Evolutionary conservation across 306 rosid genomes (phyloP).

Genomic region (Cucumis melo): DNA sequence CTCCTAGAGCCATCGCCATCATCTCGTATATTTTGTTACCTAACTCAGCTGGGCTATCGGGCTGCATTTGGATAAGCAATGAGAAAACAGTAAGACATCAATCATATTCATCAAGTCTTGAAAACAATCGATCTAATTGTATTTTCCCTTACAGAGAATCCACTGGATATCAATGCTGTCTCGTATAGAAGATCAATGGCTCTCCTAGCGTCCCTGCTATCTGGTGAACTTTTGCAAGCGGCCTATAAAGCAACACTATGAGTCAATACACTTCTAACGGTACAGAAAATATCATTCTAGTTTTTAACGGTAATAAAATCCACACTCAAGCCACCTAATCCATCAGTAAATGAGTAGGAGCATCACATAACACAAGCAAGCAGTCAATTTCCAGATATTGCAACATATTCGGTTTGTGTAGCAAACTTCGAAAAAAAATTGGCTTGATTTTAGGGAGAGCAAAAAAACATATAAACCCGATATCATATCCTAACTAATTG

Average conservation of each 20-base stretch:
- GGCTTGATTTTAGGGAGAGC: background rate
- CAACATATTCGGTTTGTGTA: background rate
- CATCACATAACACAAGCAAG: background rate
- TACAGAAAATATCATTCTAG: background rate
- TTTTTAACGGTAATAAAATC: background rate
- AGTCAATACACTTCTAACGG: background rate
- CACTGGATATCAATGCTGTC: constrained; percentile 92
- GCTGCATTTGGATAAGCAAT: constrained; percentile 32
- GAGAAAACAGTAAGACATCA: background rate
- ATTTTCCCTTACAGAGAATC: constrained; percentile 52
- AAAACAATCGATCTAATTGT: background rate
- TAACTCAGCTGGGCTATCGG: constrained; percentile 95
- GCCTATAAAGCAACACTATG: constrained; percentile 35
- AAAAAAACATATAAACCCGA: background rate
- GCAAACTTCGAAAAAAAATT: background rate
- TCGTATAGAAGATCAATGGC: constrained; percentile 85
- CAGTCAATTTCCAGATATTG: background rate
- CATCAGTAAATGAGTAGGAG: background rate
- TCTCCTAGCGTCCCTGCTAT: constrained; percentile 69
- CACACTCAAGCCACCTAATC: background rate
- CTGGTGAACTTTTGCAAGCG: constrained; percentile 87
- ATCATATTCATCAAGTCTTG: background rate
- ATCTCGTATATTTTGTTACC: constrained; percentile 88
- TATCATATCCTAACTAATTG: background rate
- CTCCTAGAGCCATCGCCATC: constrained; percentile 96